Percentiles rank a stretch among this genome's conserved stretches.
Conservation (phyloP, 2,329 filamentous ascomycete species). For the Trichoderma brevicompactum region DNA sequence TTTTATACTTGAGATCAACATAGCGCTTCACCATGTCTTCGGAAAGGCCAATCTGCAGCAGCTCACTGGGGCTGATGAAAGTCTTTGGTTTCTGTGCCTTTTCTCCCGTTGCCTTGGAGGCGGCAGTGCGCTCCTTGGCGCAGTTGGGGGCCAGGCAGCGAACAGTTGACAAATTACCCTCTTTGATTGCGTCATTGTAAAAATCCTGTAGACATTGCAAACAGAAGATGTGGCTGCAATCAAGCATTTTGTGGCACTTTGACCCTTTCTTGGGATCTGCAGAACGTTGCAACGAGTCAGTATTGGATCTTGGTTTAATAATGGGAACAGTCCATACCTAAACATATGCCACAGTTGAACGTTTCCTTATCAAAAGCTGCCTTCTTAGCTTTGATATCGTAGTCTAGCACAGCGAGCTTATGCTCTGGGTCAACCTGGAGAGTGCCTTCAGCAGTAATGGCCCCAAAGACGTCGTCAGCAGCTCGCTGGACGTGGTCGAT, state of each 20-base stretch:
- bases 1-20: conserved; percentile 88
- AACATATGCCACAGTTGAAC: conserved; percentile 84
- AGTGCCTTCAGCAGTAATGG: conserved; percentile 52
- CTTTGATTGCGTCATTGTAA: conserved; percentile 83
- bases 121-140: conserved; percentile 61
- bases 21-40: conserved; percentile 81
- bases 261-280: conserved; percentile 85
- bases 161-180: conserved; percentile 79
- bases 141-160: conserved; percentile 82
- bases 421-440: conserved; percentile 59
- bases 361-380: conserved; percentile 80
- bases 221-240: conserved; percentile 92
- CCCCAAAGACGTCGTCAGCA: conserved; percentile 64
- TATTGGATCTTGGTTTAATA: background rate
- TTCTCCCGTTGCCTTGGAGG: conserved; percentile 23
- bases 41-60: conserved; percentile 74
- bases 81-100: conserved; percentile 62
- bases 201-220: conserved; percentile 84
- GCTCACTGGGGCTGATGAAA: conserved; percentile 78
- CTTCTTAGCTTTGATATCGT: conserved; percentile 74
- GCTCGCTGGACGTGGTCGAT: conserved; percentile 66
- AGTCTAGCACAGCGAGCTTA: conserved; percentile 76
- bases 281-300: conserved; percentile 32
- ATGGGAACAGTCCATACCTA: conserved; percentile 53
- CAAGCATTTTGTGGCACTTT: conserved; percentile 78